phyloP scores from a whole-genome alignment of 768 basidiomycete genomes.

The Auricularia heimuer region DNA sequence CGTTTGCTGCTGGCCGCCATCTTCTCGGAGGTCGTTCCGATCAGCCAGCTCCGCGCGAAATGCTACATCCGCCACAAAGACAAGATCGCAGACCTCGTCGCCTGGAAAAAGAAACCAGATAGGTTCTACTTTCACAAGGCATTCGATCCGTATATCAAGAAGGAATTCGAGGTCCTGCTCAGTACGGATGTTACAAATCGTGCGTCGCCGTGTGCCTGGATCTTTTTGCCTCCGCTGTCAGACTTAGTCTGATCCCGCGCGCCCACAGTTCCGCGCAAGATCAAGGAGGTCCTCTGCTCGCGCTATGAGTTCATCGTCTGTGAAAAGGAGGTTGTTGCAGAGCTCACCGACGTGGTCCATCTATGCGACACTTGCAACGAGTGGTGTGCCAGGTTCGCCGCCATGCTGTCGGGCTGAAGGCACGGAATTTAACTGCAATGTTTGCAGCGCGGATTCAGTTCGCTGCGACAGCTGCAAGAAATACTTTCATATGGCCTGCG shows the following conservation, averaged over 20 bases:
- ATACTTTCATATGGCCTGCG: constrained; percentile 91
- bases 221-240: constrained; percentile 7
- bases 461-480: constrained; percentile 87
- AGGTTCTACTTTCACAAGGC: constrained; percentile 93
- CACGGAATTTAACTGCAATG: not conserved
- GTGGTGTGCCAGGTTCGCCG: constrained; percentile 80
- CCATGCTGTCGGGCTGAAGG: not conserved
- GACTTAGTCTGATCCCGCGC: constrained; percentile 7
- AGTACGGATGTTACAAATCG: constrained; percentile 80
- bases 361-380: constrained; percentile 76
- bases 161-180: constrained; percentile 93
- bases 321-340: constrained; percentile 86
- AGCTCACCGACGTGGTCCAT: constrained; percentile 78
- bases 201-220: constrained; percentile 33
- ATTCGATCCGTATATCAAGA: constrained; percentile 96
- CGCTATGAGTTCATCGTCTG: constrained; percentile 94
- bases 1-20: constrained; percentile 90
- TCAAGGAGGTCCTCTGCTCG: constrained; percentile 62
- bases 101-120: constrained; percentile 90
- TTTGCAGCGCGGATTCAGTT: constrained; percentile 65
- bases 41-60: constrained; percentile 83
- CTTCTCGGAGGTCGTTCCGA: constrained; percentile 92
- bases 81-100: constrained; percentile 85
- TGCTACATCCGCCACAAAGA: constrained; percentile 94
- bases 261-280: constrained; percentile 62